Evolutionary conservation across 352 stramenopile genomes (phyloP), one percentile per base, ranked within the genome.

Genomic region (Phytophthora palmivora): DNA sequence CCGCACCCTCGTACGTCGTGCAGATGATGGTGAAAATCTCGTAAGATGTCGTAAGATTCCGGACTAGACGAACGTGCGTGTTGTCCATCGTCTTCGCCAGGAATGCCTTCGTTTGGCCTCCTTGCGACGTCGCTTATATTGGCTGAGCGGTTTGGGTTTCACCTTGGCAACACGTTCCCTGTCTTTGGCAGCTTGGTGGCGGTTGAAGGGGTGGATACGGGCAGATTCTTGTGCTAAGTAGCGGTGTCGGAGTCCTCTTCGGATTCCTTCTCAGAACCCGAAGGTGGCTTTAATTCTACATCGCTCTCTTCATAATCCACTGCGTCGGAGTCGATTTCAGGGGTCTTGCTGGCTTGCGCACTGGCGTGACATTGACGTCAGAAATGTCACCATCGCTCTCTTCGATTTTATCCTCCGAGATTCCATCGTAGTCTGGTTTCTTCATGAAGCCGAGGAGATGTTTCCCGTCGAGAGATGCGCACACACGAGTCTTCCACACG

Each of bases 401-500:
- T 2, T 52, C n/a, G 16, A 0, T 22, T 58, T 49, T 22, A 28
- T 44, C 38, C 26, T 57, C 58, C 10, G 24, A 41, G 6, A 55
- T 14, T 5, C 37, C 34, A 36, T 68, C 19, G 45, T 68, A 58
- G 45, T 58, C 19, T 1, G 21, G 34, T 38, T 62, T 47, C n/a
- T 43, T 53, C 34, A 68, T 32, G 45, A 56, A 68, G 21, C 51
- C 60, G 37, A 69, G 51, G 1, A 69, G 45, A 9, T 63, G n/a
- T n/a, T n/a, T n/a, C n/a, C n/a, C n/a, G n/a, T n/a, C n/a, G n/a
- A n/a, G n/a, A n/a, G n/a, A n/a, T n/a, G n/a, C n/a, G n/a, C n/a
- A n/a, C n/a, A n/a, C n/a, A n/a, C n/a, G n/a, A n/a, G n/a, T n/a
- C n/a, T n/a, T n/a, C n/a, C n/a, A n/a, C n/a, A n/a, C n/a, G n/a